Conservation (phyloP, 106 monocot genomes). For the Posidonia australis region DNA sequence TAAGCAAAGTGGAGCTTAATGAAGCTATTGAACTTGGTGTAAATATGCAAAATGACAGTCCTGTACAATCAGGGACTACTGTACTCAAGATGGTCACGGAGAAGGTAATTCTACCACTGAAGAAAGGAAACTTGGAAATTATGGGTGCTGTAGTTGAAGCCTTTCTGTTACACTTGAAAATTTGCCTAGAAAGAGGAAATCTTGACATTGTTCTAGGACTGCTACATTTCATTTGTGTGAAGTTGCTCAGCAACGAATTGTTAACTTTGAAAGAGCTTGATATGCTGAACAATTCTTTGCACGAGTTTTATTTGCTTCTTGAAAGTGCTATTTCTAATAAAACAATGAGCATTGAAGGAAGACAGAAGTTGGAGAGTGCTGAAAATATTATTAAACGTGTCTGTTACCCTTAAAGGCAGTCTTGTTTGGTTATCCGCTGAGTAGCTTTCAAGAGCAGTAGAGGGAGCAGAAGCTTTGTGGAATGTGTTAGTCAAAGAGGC, state of each 20-base stretch:
- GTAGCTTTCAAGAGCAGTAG: neutral
- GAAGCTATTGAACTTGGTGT: constrained; percentile 15
- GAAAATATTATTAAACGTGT: constrained; percentile 11
- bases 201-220: constrained; percentile 44
- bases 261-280: constrained; percentile 23
- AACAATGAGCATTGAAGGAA: constrained; percentile 21
- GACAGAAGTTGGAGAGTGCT: constrained; percentile 31
- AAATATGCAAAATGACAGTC: constrained; percentile 2
- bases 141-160: constrained; percentile 38
- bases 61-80: constrained; percentile 7
- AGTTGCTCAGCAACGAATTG: constrained; percentile 32
- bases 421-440: too few relatives aligned
- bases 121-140: constrained; percentile 50
- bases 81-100: constrained; percentile 32
- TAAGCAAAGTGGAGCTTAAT: constrained; percentile 40
- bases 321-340: constrained; percentile 23
- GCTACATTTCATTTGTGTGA: constrained; percentile 40
- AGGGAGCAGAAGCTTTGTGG: too few relatives aligned
- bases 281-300: constrained; percentile 15
- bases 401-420: neutral
- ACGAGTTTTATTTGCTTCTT: constrained; percentile 28
- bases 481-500: too few relatives aligned
- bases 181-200: constrained; percentile 31
- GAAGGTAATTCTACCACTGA: constrained; percentile 36
- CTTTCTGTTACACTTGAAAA: constrained; percentile 22